Evolutionary conservation across 495 filamentous ascomycete species (phyloP).

Genomic region (Bombardia bombarda): DNA sequence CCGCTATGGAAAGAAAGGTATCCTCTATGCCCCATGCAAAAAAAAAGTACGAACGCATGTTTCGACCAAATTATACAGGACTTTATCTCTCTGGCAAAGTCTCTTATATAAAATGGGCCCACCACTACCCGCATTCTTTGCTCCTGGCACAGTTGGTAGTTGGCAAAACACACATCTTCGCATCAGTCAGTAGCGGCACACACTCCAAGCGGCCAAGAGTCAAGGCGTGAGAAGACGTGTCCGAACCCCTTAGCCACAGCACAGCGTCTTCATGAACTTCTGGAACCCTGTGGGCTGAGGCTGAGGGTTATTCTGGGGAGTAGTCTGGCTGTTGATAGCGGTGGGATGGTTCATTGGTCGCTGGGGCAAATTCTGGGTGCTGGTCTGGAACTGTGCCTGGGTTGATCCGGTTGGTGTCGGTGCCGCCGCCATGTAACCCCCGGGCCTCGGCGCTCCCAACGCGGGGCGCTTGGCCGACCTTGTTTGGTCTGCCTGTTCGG

Average conservation of each 20-base stretch:
- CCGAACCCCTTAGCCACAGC: slow-evolving; percentile 61
- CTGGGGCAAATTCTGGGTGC: slow-evolving; percentile 72
- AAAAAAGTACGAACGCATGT: slow-evolving; percentile 16
- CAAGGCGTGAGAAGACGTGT: background rate
- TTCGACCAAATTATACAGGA: slow-evolving; percentile 21
- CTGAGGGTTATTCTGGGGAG: slow-evolving; percentile 31
- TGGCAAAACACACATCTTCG: background rate
- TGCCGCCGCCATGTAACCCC: slow-evolving; percentile 50
- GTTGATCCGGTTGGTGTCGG: slow-evolving; percentile 74
- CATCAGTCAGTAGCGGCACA: background rate
- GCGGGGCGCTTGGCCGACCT: slow-evolving; percentile 74
- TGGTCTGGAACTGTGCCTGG: slow-evolving; percentile 86
- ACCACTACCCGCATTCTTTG: background rate
- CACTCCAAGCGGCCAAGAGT: too few species aligned
- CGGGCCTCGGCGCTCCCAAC: slow-evolving; percentile 68
- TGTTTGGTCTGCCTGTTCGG: slow-evolving; percentile 76
- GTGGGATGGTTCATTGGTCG: slow-evolving; percentile 53
- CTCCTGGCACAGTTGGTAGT: background rate
- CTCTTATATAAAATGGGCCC: slow-evolving; percentile 17
- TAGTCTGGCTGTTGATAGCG: slow-evolving; percentile 39
- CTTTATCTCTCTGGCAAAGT: slow-evolving; percentile 12
- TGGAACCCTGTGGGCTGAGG: slow-evolving; percentile 50
- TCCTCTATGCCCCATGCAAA: slow-evolving; percentile 29
- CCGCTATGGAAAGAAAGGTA: slow-evolving; percentile 22
- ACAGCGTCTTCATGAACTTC: slow-evolving; percentile 75